A percentile compares a stretch with the other conserved stretches of the same genome.
Conservation (phyloP, 768 basidiomycete species). For the Calocybe indica region DNA sequence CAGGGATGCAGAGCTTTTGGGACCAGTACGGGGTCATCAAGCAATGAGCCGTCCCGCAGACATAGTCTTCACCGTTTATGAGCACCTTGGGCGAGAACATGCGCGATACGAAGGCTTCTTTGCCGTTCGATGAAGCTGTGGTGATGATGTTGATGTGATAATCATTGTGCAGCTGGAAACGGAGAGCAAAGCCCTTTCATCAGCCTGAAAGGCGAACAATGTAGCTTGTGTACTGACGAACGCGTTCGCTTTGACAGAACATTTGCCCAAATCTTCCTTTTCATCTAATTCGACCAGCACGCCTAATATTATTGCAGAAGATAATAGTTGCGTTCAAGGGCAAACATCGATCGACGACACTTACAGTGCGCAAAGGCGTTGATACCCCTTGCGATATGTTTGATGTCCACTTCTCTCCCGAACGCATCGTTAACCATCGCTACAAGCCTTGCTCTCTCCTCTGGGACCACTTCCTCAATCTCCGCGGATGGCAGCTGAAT, state of each 20-base stretch:
- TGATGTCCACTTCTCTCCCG: slow-evolving; percentile 29
- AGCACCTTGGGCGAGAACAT: slow-evolving; percentile 38
- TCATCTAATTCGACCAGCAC: slow-evolving; percentile 36
- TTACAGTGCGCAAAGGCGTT: slow-evolving; percentile 25
- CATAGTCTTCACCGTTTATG: slow-evolving; percentile 37
- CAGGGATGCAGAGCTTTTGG: slow-evolving; percentile 23
- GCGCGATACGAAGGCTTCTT: slow-evolving; percentile 39
- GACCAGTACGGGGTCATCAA: slow-evolving; percentile 46
- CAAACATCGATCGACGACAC: slow-evolving; percentile 1
- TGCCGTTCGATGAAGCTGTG: slow-evolving; percentile 19
- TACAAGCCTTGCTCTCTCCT: slow-evolving; percentile 23
- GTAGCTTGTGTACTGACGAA: slow-evolving; percentile 22
- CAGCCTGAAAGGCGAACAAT: background rate
- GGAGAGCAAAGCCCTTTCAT: background rate
- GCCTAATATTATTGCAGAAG: slow-evolving; percentile 13
- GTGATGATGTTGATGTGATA: slow-evolving; percentile 32
- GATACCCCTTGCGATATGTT: slow-evolving; percentile 30
- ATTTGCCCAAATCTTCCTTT: slow-evolving; percentile 12
- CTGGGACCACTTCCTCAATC: slow-evolving; percentile 17
- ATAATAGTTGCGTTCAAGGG: background rate
- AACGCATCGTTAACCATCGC: slow-evolving; percentile 29
- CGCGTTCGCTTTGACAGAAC: slow-evolving; percentile 18
- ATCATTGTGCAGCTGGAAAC: too few relatives aligned
- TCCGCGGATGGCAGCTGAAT: slow-evolving; percentile 28
- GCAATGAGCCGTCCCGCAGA: slow-evolving; percentile 51